Conservation (phyloP, 768 basidiomycete genomes). For the Tubosaeta sp. region DNA sequence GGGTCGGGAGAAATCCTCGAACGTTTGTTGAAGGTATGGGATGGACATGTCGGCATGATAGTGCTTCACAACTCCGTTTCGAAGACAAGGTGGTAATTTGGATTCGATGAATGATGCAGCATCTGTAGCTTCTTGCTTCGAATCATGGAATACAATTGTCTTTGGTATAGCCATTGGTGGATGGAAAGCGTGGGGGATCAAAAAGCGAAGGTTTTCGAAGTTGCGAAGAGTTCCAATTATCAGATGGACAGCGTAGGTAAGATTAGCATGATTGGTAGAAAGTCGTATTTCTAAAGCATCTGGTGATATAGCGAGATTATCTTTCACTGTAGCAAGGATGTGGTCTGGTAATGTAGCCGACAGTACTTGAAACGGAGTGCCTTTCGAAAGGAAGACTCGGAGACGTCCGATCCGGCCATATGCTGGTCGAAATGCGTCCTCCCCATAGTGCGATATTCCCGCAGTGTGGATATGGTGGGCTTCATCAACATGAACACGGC, state of each 20-base stretch:
- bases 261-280: background rate
- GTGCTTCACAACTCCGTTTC: constrained; percentile 18
- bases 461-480: no score
- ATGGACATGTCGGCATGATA: constrained; percentile 29
- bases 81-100: constrained; percentile 7
- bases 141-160: constrained; percentile 16
- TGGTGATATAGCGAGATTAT: background rate
- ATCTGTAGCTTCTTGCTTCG: constrained; percentile 8
- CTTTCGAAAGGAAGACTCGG: background rate
- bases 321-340: background rate
- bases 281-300: background rate
- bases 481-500: no score
- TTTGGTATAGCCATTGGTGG: constrained; percentile 7
- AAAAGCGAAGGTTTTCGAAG: background rate
- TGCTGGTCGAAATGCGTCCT: no score
- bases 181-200: background rate
- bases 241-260: background rate
- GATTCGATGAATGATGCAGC: constrained; percentile 7
- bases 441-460: no score
- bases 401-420: no score
- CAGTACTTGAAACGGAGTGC: background rate
- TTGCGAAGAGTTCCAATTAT: background rate
- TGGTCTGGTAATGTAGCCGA: constrained; percentile 2
- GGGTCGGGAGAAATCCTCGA: constrained; percentile 16
- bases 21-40: constrained; percentile 19